Percentiles rank a stretch among this genome's conserved stretches.
Evolutionary conservation across 257 asterid species (phyloP).

Genomic region (Scutellaria barbata): DNA sequence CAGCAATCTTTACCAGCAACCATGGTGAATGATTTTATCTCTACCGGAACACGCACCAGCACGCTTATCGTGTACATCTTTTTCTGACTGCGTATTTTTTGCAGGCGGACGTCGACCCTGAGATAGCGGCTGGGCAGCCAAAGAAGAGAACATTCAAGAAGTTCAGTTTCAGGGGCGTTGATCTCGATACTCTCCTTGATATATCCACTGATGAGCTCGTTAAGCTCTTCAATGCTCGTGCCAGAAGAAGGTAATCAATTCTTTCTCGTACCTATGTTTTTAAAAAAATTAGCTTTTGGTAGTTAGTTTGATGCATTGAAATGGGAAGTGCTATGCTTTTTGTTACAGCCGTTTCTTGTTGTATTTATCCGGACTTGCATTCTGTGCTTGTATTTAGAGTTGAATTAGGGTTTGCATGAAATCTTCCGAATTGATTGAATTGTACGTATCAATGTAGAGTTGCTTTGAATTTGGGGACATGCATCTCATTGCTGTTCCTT

Average conservation of each 20-base stretch:
- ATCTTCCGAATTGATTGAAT: too few species aligned
- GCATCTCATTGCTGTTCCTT: not conserved
- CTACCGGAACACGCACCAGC: not conserved
- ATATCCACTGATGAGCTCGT: conserved; percentile 89
- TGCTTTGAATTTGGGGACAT: too few species aligned
- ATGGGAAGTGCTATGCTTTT: not conserved
- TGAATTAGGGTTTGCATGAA: not conserved
- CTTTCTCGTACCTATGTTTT: not conserved
- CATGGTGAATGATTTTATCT: conserved; percentile 32
- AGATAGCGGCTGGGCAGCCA: conserved; percentile 63
- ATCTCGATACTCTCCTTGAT: conserved; percentile 88
- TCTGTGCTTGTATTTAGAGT: too few species aligned
- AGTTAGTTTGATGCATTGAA: not conserved
- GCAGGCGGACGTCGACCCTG: conserved; percentile 79
- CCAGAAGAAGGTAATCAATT: conserved; percentile 62
- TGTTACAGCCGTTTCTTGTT: not conserved
- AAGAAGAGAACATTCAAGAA: conserved; percentile 89
- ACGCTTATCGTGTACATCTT: not conserved
- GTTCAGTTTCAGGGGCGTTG: conserved; percentile 90
- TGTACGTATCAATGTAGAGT: too few species aligned
- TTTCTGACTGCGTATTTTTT: not conserved
- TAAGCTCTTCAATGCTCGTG: conserved; percentile 73
- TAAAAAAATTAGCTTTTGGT: not conserved
- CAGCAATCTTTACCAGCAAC: conserved; percentile 10
- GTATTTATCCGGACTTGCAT: not conserved